Percentiles rank a stretch among this genome's conserved stretches.
These are phyloP conservation scores for Pistacia vera DNA, from an alignment of 345 rosid species.

Conservation along the genomic window DNA sequence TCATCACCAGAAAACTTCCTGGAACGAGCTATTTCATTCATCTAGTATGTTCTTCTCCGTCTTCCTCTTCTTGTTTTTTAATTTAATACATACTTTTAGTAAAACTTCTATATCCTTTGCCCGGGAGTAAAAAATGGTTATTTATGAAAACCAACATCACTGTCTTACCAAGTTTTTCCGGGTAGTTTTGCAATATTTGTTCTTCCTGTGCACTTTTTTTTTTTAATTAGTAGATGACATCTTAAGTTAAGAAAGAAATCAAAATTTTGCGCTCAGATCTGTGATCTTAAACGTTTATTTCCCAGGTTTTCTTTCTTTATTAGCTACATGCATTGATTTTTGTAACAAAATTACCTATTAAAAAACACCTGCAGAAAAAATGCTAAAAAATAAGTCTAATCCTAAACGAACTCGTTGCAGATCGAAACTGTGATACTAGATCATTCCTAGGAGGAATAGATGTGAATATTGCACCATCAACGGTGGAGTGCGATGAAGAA, in stretches of 20 bases:
- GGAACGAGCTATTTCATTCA: slow-evolving; percentile 57
- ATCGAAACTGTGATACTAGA: slow-evolving; percentile 46
- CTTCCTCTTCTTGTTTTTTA: too few relatives aligned
- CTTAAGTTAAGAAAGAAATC: neutral
- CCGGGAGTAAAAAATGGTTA: too few relatives aligned
- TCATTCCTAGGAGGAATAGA: slow-evolving; percentile 58
- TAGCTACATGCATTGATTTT: too few relatives aligned
- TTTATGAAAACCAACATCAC: too few relatives aligned
- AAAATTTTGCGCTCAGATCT: slow-evolving; percentile 10
- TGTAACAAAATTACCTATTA: too few relatives aligned
- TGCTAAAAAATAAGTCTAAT: neutral
- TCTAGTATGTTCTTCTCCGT: slow-evolving; percentile 35
- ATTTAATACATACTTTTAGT: neutral
- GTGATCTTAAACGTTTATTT: neutral
- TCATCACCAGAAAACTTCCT: slow-evolving; percentile 33
- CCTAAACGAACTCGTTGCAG: slow-evolving; percentile 29
- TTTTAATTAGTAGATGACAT: too few relatives aligned
- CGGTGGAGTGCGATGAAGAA: slow-evolving; percentile 57
- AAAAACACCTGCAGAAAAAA: too few relatives aligned
- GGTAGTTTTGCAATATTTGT: too few relatives aligned
- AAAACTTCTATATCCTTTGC: too few relatives aligned
- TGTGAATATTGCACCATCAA: slow-evolving; percentile 52
- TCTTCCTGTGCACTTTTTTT: too few relatives aligned
- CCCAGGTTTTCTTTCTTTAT: too few relatives aligned
- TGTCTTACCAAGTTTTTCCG: too few relatives aligned